Base-by-base conservation (phyloP, 345 rosid genomes). In the Acer campestre region DNA sequence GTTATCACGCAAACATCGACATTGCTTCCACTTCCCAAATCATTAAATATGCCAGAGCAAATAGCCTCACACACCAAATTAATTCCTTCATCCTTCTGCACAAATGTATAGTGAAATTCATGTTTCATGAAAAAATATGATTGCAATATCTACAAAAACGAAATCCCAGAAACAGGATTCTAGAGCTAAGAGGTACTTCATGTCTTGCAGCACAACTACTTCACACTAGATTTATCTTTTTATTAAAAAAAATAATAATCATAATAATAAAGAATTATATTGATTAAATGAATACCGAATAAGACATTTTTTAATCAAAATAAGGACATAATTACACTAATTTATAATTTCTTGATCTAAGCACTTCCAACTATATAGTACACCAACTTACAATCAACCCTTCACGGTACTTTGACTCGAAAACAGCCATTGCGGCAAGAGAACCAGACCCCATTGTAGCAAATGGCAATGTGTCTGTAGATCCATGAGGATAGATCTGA, bases 371-470 rank as follows among this genome's bases (percentile, higher is more conserved):
- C 20, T 40, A 55, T 11, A 56, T 46, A 25, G 64, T 18, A 61
- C 27, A 67, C 68, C 40, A 74, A 85, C 97, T 91, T 86, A 91
- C 97, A 70, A 83, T 91, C 67, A 93, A 80, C 77, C 90, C 94
- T 84, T 93, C 95, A 77, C 59, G 86, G 79, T 91, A 91, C 76
- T 88, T 89, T 64, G 91, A 89, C 81, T 93, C 95, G 75, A 93
- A 93, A 61, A 91, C 84, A 71, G 92, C 75, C 95, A 93, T 89
- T 68, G 95, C 97, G 71, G 97, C 94, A 14, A 93, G 91, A 67
- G 95, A 91, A 77, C 95, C 95, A 80, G 94, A 93, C 18, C 95
- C 97, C 97, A 91, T 93, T 59, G 97, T 91, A 10, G 97, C 95
- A 59, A 87, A 93, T 73, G 92, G 94, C 78, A 91, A 81, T 3